A percentile compares a stretch with the other conserved stretches of the same genome.
Evolutionary conservation across 2,329 filamentous ascomycete species (phyloP).

Genomic region (Hawksworthiomyces lignivorus): DNA sequence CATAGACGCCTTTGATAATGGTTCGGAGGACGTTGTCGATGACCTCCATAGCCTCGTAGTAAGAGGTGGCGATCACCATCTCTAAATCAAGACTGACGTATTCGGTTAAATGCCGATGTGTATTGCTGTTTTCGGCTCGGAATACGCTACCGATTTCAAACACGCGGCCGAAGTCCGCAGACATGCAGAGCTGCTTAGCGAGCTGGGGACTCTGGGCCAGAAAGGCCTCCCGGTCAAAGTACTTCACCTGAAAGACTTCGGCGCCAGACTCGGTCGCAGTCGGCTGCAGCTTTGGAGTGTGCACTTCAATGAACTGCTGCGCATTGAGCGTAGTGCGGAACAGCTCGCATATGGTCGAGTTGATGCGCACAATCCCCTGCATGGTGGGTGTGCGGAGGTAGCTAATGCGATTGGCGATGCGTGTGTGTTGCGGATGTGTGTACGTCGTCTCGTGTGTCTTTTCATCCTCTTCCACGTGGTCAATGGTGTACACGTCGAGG

Average conservation of each 20-base stretch:
- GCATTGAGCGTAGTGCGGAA: slow-evolving; percentile 72
- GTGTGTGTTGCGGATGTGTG: slow-evolving; percentile 57
- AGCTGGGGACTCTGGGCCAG: slow-evolving; percentile 86
- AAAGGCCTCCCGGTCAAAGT: slow-evolving; percentile 82
- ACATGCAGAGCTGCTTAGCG: slow-evolving; percentile 88
- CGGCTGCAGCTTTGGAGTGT: slow-evolving; percentile 86
- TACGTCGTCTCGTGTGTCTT: slow-evolving; percentile 41
- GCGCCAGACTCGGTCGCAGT: slow-evolving; percentile 86
- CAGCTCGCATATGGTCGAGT: slow-evolving; percentile 68
- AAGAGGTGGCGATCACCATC: slow-evolving; percentile 84
- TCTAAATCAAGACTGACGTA: slow-evolving; percentile 90
- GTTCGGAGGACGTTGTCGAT: slow-evolving; percentile 71
- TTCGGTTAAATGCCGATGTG: slow-evolving; percentile 86
- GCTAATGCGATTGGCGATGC: slow-evolving; percentile 70
- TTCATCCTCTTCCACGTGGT: slow-evolving; percentile 28
- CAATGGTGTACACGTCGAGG: slow-evolving; percentile 43
- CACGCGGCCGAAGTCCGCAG: slow-evolving; percentile 79
- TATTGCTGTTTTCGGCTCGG: slow-evolving; percentile 92
- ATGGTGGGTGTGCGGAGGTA: slow-evolving; percentile 80
- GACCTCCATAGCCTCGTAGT: slow-evolving; percentile 75
- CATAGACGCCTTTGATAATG: slow-evolving; percentile 55
- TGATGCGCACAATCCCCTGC: slow-evolving; percentile 81
- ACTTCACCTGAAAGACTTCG: slow-evolving; percentile 85
- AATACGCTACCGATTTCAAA: slow-evolving; percentile 90
- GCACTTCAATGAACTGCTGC: slow-evolving; percentile 81